phyloP scores from a whole-genome alignment of 352 stramenopile genomes.

The Pelagophyceae sp. region DNA sequence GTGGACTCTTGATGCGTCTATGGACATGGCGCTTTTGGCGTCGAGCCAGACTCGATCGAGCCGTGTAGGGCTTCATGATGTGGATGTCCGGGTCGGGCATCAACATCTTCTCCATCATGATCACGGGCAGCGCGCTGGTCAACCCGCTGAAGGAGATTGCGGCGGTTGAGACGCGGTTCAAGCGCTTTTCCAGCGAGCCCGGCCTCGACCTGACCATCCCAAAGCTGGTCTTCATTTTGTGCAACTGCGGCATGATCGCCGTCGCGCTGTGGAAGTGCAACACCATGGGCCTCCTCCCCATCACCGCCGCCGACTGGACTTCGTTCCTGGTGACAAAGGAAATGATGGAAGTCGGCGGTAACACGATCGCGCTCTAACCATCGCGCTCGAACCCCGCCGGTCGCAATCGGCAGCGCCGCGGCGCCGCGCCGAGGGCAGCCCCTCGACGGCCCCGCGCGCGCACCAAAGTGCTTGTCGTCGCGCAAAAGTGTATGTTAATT shows the following conservation, averaged over 20 bases:
- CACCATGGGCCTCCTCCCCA: constrained; percentile 78
- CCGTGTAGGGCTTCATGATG: constrained; percentile 89
- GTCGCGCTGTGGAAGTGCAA: constrained; percentile 82
- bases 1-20: too few species aligned
- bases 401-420: too few species aligned
- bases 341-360: background rate
- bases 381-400: too few species aligned
- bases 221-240: constrained; percentile 74
- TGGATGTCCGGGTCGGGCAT: constrained; percentile 86
- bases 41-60: too few species aligned
- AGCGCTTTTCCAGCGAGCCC: constrained; percentile 23
- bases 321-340: constrained; percentile 50
- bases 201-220: constrained; percentile 62
- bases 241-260: constrained; percentile 68
- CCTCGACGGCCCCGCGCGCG: too few species aligned
- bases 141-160: constrained; percentile 79
- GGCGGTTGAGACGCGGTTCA: constrained; percentile 49
- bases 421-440: too few species aligned
- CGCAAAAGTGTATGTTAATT: too few species aligned
- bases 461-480: too few species aligned
- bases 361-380: background rate
- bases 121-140: constrained; percentile 79
- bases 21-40: too few species aligned
- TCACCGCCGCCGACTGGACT: constrained; percentile 78
- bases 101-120: constrained; percentile 90